These are phyloP conservation scores for Chondrostereum purpureum DNA, from an alignment of 1,284 basidiomycete species.

Conservation along the genomic window DNA sequence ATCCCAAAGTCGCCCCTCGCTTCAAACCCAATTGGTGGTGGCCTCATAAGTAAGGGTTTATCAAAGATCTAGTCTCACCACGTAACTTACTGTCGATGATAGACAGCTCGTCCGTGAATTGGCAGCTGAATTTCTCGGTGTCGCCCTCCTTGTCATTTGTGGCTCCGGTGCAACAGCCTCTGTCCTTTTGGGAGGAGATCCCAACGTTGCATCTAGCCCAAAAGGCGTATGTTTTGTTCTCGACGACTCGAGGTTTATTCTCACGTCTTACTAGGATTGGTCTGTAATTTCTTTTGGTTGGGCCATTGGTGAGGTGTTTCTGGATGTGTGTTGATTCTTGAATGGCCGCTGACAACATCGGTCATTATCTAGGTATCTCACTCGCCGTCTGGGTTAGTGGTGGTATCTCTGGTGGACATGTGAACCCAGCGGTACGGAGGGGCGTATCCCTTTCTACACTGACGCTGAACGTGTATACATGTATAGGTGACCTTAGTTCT, in stretches of 20 bases:
- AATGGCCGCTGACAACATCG: not conserved
- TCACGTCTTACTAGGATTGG: not conserved
- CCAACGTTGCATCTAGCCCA: not conserved
- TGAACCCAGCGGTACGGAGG: conserved; percentile 39
- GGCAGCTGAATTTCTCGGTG: conserved; percentile 3
- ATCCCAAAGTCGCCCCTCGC: not conserved
- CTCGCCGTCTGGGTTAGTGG: conserved; percentile 39
- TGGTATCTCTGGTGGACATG: conserved; percentile 42
- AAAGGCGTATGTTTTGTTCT: not conserved
- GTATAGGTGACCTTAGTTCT: conserved; percentile 35
- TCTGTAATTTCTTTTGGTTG: conserved; percentile 2
- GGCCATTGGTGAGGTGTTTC: not conserved
- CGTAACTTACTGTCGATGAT: conserved; percentile 1
- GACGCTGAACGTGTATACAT: too few species aligned
- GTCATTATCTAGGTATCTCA: conserved; percentile 23
- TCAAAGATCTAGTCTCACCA: not conserved
- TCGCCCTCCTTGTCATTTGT: conserved; percentile 6
- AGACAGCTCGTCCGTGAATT: conserved; percentile 3
- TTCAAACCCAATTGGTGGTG: not conserved
- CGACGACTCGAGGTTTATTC: not conserved
- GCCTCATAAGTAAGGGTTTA: not conserved
- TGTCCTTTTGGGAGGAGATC: not conserved
- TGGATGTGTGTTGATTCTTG: not conserved
- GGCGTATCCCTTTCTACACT: too few species aligned
- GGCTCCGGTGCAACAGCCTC: conserved; percentile 1